Conservation (phyloP, 768 basidiomycete species). For the Gautieria morchelliformis region DNA sequence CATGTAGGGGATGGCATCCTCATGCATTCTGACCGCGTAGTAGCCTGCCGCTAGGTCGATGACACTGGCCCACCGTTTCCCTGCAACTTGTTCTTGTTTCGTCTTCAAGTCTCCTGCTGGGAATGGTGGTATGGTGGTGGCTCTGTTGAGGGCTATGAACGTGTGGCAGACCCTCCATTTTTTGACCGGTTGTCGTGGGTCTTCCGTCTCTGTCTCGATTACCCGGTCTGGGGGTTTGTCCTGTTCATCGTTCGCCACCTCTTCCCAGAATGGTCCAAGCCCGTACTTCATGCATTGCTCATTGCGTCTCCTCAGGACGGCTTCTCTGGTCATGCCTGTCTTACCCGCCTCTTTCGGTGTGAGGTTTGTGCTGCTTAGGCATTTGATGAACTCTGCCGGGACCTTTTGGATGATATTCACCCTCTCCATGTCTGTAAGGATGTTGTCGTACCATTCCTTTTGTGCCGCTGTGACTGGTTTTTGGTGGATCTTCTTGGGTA, state of each 20-base stretch:
- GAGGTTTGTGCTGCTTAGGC: conserved; percentile 24
- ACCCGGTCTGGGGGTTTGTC: background rate
- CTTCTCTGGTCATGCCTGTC: background rate
- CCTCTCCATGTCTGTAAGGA: conserved; percentile 27
- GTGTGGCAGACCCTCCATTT: too few relatives aligned
- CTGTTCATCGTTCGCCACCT: conserved; percentile 18
- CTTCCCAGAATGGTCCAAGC: conserved; percentile 23
- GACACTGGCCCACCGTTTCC: conserved; percentile 15
- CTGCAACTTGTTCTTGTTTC: conserved; percentile 28
- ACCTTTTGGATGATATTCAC: too few relatives aligned
- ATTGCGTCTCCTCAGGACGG: too few relatives aligned
- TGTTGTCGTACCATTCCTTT: conserved; percentile 19
- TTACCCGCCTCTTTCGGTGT: conserved; percentile 27
- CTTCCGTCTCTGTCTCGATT: background rate
- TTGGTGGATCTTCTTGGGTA: conserved; percentile 27
- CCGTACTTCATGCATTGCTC: too few relatives aligned
- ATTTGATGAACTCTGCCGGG: too few relatives aligned
- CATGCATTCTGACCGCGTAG: conserved; percentile 5
- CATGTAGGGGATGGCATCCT: background rate
- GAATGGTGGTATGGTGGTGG: conserved; percentile 11
- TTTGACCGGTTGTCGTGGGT: conserved; percentile 10
- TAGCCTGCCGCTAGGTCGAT: conserved; percentile 7
- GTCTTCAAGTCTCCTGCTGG: conserved; percentile 26
- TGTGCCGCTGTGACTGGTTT: too few relatives aligned
- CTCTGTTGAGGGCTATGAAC: conserved; percentile 24